A percentile compares a stretch with the other conserved stretches of the same genome.
Evolutionary conservation across 495 filamentous ascomycete genomes (phyloP).

Genomic region (Penicillium lividum): DNA sequence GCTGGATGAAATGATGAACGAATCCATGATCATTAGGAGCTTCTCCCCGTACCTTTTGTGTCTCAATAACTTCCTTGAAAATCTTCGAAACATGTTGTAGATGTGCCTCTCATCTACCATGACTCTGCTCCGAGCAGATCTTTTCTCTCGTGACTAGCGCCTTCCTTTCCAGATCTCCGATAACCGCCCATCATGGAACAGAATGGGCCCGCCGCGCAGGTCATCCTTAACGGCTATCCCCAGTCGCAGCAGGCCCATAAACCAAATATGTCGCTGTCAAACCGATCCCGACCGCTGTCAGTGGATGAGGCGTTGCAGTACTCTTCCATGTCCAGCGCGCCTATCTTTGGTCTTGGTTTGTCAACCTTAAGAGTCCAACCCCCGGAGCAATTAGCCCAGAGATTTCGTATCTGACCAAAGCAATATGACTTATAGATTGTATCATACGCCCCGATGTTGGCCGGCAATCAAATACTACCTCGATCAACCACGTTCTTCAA

Average conservation of each 20-base stretch:
- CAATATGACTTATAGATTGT: conserved; percentile 33
- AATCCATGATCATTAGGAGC: conserved; percentile 19
- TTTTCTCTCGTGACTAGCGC: conserved; percentile 43
- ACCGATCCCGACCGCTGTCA: conserved; percentile 48
- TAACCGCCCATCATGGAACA: conserved; percentile 42
- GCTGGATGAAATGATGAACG: conserved; percentile 25
- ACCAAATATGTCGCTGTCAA: conserved; percentile 31
- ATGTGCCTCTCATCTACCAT: conserved; percentile 31
- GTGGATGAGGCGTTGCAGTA: conserved; percentile 88
- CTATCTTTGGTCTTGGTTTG: conserved; percentile 82
- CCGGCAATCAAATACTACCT: conserved; percentile 43
- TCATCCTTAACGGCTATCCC: conserved; percentile 45
- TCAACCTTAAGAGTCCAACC: conserved; percentile 7
- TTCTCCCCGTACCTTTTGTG: conserved; percentile 4
- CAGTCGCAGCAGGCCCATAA: conserved; percentile 32
- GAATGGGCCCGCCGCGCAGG: conserved; percentile 45
- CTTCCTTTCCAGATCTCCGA: conserved; percentile 28
- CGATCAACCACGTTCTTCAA: conserved; percentile 48
- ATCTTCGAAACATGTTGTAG: conserved; percentile 20
- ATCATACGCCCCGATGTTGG: conserved; percentile 44
- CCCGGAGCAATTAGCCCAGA: conserved; percentile 3
- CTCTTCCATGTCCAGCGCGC: conserved; percentile 86
- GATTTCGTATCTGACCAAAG: conserved; percentile 17
- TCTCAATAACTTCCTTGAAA: neutral
- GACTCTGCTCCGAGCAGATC: conserved; percentile 55